phyloP scores from a whole-genome alignment of 352 stramenopile species.

The Phytophthora rubi region DNA sequence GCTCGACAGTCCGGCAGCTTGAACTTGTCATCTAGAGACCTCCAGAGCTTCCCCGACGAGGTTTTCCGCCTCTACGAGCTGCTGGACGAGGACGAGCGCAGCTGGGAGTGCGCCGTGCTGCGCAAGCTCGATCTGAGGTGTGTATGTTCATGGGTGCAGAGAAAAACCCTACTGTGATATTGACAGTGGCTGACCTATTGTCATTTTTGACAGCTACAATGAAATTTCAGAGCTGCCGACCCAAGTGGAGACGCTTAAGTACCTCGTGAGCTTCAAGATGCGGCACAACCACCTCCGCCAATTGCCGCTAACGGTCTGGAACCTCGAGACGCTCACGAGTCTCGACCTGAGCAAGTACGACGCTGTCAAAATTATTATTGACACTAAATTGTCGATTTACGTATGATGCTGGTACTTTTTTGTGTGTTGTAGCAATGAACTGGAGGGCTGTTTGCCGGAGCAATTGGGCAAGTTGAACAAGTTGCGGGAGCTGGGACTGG shows the following conservation, averaged over 20 bases:
- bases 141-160: neutral
- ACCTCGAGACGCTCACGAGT: conserved; percentile 59
- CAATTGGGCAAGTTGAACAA: conserved; percentile 57
- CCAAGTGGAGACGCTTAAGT: conserved; percentile 54
- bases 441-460: conserved; percentile 58
- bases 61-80: conserved; percentile 70
- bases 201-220: conserved; percentile 63
- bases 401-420: neutral
- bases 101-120: conserved; percentile 74
- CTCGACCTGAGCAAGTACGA: conserved; percentile 85
- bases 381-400: conserved; percentile 1
- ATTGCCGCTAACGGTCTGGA: conserved; percentile 65
- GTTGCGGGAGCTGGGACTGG: conserved; percentile 65
- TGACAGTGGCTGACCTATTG: neutral
- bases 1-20: conserved; percentile 63
- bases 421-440: conserved; percentile 53
- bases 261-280: conserved; percentile 72
- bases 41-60: conserved; percentile 61
- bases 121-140: conserved; percentile 80
- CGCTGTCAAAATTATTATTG: conserved; percentile 2
- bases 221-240: conserved; percentile 63
- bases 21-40: conserved; percentile 66
- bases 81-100: conserved; percentile 70
- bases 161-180: neutral
- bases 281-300: conserved; percentile 68